phyloP scores from a whole-genome alignment of 139 green algal genomes.

The Raphidocelis subcapitata region DNA sequence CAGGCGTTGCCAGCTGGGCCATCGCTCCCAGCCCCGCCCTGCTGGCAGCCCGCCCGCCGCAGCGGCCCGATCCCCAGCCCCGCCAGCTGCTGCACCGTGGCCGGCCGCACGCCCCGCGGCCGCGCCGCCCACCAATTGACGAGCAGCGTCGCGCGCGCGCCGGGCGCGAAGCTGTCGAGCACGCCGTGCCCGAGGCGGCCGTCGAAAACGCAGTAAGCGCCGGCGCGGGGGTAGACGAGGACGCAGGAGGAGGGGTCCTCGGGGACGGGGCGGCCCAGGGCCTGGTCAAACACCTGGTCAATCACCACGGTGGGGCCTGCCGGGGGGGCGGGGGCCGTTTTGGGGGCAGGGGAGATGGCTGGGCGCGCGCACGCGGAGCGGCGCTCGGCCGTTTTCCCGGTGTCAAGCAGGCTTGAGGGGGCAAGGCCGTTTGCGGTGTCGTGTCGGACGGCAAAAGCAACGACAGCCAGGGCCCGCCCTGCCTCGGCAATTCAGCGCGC shows the following conservation, averaged over 20 bases:
- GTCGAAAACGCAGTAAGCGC: conserved; percentile 60
- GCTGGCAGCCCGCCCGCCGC: background rate
- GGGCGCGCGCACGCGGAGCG: too few species aligned
- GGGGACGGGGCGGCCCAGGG: conserved; percentile 23
- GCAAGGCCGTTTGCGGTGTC: too few species aligned
- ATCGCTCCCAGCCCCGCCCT: too few species aligned
- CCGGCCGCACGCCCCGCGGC: background rate
- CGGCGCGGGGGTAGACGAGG: conserved; percentile 48
- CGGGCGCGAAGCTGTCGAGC: conserved; percentile 38
- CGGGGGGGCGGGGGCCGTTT: background rate
- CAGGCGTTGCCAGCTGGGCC: too few species aligned
- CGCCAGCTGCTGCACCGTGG: too few species aligned
- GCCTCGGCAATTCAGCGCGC: too few species aligned
- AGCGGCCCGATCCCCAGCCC: background rate
- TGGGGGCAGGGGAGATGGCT: too few species aligned
- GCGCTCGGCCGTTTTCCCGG: too few species aligned
- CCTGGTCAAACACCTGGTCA: conserved; percentile 52
- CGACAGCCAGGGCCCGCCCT: too few species aligned
- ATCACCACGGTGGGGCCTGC: conserved; percentile 65
- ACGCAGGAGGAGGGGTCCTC: conserved; percentile 31
- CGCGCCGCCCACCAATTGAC: conserved; percentile 65
- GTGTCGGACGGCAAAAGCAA: too few species aligned
- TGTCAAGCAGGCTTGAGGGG: too few species aligned
- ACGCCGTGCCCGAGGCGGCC: conserved; percentile 67
- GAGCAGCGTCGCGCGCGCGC: conserved; percentile 47